phyloP scores from a whole-genome alignment of 2,329 filamentous ascomycete genomes.

The Talaromyces sp. region DNA sequence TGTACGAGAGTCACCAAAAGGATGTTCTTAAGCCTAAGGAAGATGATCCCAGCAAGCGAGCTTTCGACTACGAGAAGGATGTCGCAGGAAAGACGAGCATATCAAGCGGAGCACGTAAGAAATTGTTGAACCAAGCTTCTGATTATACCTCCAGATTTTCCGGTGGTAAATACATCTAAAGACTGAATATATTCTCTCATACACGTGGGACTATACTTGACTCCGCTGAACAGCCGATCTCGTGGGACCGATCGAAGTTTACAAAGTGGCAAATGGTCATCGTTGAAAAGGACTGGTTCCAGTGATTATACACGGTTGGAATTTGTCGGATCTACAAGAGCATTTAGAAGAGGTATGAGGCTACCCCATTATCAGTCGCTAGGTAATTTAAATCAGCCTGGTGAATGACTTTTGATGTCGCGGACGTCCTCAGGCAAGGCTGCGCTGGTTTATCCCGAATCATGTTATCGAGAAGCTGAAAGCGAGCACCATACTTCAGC shows the following conservation, averaged over 20 bases:
- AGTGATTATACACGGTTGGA: neutral
- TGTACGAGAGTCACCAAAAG: conserved; percentile 58
- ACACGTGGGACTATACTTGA: neutral
- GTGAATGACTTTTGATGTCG: neutral
- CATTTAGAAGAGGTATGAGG: neutral
- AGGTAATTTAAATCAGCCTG: neutral
- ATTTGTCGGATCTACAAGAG: neutral
- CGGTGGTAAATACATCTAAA: conserved; percentile 59
- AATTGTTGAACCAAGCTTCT: conserved; percentile 69
- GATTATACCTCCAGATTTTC: conserved; percentile 75
- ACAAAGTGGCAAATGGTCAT: neutral
- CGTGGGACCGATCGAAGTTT: neutral
- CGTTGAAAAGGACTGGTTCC: too few species aligned
- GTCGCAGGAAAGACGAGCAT: conserved; percentile 71
- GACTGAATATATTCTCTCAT: neutral
- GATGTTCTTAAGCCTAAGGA: conserved; percentile 49
- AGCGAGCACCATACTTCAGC: neutral
- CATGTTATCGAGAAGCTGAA: neutral
- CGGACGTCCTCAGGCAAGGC: neutral
- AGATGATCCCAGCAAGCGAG: conserved; percentile 80
- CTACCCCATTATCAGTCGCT: neutral
- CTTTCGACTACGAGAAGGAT: conserved; percentile 85
- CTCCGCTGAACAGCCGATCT: neutral
- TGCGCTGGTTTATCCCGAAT: neutral
- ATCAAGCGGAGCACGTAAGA: conserved; percentile 65